Evolutionary conservation across 257 asterid species (phyloP).

Genomic region (Striga asiatica): DNA sequence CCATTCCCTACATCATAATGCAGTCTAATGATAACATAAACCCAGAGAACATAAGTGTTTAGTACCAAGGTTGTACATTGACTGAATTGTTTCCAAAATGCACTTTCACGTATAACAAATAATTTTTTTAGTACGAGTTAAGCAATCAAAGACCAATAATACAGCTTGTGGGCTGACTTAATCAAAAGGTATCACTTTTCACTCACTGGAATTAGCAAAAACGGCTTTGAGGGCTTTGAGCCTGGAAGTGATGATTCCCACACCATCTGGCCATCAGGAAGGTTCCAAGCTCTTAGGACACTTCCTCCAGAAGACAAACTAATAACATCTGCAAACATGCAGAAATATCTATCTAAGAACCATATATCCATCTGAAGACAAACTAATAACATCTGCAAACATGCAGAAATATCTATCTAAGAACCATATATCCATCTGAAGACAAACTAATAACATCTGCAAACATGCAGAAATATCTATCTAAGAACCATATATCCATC

Average conservation of each 20-base stretch:
- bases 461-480: slow-evolving; percentile 4
- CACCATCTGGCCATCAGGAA: slow-evolving; percentile 99
- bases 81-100: too few relatives aligned
- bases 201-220: slow-evolving; percentile 72
- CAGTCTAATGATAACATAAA: too few relatives aligned
- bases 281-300: slow-evolving; percentile 94
- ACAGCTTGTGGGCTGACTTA: too few relatives aligned
- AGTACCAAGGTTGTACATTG: too few relatives aligned
- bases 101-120: too few relatives aligned
- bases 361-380: slow-evolving; percentile 1
- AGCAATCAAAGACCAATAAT: too few relatives aligned
- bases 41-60: too few relatives aligned
- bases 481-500: slow-evolving; percentile 6
- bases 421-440: not conserved
- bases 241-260: slow-evolving; percentile 84
- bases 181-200: slow-evolving; percentile 10
- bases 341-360: not conserved
- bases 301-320: slow-evolving; percentile 81
- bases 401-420: slow-evolving; percentile 1
- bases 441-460: slow-evolving; percentile 56
- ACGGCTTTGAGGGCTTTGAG: slow-evolving; percentile 44
- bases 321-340: slow-evolving; percentile 59
- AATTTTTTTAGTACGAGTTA: too few relatives aligned
- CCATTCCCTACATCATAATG: too few relatives aligned
- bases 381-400: slow-evolving; percentile 59